A percentile compares a stretch with the other conserved stretches of the same genome.
phyloP scores from a whole-genome alignment of 176 grass and related monocot species.

The Panicum miliaceum region DNA sequence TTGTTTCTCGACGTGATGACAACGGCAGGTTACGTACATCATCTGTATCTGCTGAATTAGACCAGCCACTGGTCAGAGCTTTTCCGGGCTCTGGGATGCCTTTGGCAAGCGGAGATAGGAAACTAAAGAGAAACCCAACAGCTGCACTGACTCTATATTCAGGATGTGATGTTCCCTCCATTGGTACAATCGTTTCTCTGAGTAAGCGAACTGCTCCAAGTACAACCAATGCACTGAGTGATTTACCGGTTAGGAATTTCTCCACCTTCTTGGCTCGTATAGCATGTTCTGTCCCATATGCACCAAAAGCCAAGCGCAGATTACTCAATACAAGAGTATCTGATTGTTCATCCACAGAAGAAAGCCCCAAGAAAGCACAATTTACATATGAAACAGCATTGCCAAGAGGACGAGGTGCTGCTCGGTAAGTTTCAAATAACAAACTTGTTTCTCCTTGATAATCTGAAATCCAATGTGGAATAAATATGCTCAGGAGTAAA shows the following conservation, averaged over 20 bases:
- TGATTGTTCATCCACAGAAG: slow-evolving; percentile 39
- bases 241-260: slow-evolving; percentile 57
- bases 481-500: slow-evolving; percentile 68
- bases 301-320: slow-evolving; percentile 67
- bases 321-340: slow-evolving; percentile 51
- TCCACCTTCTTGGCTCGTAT: slow-evolving; percentile 76
- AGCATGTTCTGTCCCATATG: slow-evolving; percentile 76
- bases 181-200: slow-evolving; percentile 60
- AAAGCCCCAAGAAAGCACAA: slow-evolving; percentile 57
- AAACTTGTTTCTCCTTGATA: slow-evolving; percentile 7
- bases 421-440: slow-evolving; percentile 67
- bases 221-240: slow-evolving; percentile 50
- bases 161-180: slow-evolving; percentile 60
- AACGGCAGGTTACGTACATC: slow-evolving; percentile 30
- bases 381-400: slow-evolving; percentile 83
- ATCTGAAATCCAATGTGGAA: slow-evolving; percentile 56
- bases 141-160: slow-evolving; percentile 76
- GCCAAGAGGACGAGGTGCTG: slow-evolving; percentile 72
- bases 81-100: slow-evolving; percentile 45
- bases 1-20: slow-evolving; percentile 47
- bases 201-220: slow-evolving; percentile 60
- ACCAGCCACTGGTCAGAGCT: neutral
- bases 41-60: slow-evolving; percentile 30
- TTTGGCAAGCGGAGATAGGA: slow-evolving; percentile 60
- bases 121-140: slow-evolving; percentile 76